Base-by-base conservation (phyloP, 345 rosid species). In the Triadica sebifera region DNA sequence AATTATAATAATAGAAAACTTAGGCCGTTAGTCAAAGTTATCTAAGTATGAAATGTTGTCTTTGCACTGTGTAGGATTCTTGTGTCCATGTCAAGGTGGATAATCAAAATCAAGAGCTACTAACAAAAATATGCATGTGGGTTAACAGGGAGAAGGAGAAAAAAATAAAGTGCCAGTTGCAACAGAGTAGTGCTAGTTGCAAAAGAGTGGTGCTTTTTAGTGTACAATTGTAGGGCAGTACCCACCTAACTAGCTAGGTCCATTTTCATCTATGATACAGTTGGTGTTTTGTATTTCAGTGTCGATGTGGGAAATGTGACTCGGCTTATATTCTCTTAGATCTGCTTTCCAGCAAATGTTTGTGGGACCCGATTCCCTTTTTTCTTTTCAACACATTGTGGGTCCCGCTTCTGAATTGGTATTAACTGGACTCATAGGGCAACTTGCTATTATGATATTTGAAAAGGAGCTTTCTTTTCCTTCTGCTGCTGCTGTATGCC, bases 291-390 rank as follows among this genome's bases (percentile, higher is more conserved):
- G 51, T 72, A 41, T 47, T 60, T 55, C 39, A n/a, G 67, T 55
- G 52, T 49, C 56, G 22, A 38, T 17, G 17, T 43, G 74, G 72
- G 37, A 38, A 15, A 74, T 29, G 10, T 69, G 72, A 70, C 47
- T 67, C 73, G 38, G 73, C 77, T 16, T 69, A 67, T 83, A 78
- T 81, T 80, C 83, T 78, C 74, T 47, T 64, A 12, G 19, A 74
- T 73, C 46, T 83, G 77, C 87, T 84, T 89, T 85, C 84, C 89
- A 86, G 88, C 88, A 50, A 81, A 80, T 73, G 53, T 50, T 46
- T 16, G 71, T 71, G 80, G 87, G 86, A 2, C 73, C 82, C 0
- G 8, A 13, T 51, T 4, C 49, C 64, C 29, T 74, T 15, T 50
- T 2, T 63, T 69, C 75, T 58, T 37, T 5, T 70, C 49, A 63